These are phyloP conservation scores for Myriosclerotinia curreyana DNA, from an alignment of 2,329 filamentous ascomycete species.

Conservation along the genomic window DNA sequence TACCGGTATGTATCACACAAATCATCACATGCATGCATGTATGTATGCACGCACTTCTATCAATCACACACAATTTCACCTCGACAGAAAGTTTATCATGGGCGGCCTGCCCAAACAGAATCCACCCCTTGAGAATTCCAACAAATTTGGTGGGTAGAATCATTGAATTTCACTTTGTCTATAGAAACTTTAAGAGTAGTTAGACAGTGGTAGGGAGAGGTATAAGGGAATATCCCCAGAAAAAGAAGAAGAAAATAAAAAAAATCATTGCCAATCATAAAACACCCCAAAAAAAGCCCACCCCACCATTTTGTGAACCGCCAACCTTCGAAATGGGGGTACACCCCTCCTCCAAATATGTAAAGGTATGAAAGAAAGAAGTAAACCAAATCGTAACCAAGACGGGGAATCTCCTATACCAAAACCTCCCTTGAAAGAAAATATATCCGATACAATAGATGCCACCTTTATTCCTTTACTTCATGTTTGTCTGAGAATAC, in stretches of 20 bases:
- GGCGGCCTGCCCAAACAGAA: no score
- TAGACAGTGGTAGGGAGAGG: not conserved
- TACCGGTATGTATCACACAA: no score
- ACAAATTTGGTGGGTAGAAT: not conserved
- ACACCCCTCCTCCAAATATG: not conserved
- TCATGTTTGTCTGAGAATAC: conserved; percentile 60
- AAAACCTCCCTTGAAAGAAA: not conserved
- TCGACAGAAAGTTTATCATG: no score
- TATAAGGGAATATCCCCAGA: not conserved
- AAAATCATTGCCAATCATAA: conserved; percentile 19
- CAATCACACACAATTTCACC: no score
- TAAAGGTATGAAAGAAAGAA: conserved; percentile 1
- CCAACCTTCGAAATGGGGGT: conserved; percentile 7
- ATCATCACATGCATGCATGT: no score
- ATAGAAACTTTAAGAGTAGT: not conserved
- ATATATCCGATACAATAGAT: not conserved
- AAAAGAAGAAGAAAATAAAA: no score
- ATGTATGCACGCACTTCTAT: no score
- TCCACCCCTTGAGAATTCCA: not conserved
- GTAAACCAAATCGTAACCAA: conserved; percentile 18
- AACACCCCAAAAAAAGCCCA: not conserved
- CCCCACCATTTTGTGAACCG: conserved; percentile 9
- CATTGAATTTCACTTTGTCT: conserved; percentile 3
- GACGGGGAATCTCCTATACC: conserved; percentile 6
- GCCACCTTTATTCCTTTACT: conserved; percentile 44